phyloP scores from a whole-genome alignment of 2,329 filamentous ascomycete genomes.

The Ophiostoma tasmaniense region DNA sequence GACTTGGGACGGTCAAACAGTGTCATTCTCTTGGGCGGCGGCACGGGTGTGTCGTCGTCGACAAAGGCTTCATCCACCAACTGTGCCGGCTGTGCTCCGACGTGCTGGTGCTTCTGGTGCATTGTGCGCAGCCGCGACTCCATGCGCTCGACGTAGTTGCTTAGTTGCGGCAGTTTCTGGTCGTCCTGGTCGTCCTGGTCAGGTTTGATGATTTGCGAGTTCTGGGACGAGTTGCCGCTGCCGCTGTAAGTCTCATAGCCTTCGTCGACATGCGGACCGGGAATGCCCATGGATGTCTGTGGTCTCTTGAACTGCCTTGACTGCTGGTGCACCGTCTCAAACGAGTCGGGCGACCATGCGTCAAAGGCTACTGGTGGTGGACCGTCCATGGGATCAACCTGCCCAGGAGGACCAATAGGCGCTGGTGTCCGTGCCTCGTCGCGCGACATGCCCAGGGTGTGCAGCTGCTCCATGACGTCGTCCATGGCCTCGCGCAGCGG shows the following conservation, averaged over 20 bases:
- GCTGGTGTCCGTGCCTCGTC: slow-evolving; percentile 41
- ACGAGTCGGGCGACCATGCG: slow-evolving; percentile 88
- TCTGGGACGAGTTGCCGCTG: slow-evolving; percentile 40
- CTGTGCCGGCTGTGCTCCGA: neutral
- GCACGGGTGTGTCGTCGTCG: slow-evolving; percentile 43
- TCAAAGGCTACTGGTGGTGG: slow-evolving; percentile 43
- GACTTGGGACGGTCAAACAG: slow-evolving; percentile 50
- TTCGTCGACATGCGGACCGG: slow-evolving; percentile 37
- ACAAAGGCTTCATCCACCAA: slow-evolving; percentile 28
- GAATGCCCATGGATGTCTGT: slow-evolving; percentile 65
- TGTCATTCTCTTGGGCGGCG: slow-evolving; percentile 39
- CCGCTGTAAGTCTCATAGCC: slow-evolving; percentile 49
- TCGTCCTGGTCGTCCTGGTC: slow-evolving; percentile 35
- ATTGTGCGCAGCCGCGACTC: slow-evolving; percentile 69
- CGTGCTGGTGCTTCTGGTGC: slow-evolving; percentile 46
- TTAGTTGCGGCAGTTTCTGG: slow-evolving; percentile 57
- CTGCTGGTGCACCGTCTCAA: slow-evolving; percentile 48
- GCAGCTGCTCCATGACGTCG: slow-evolving; percentile 89
- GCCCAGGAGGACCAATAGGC: neutral
- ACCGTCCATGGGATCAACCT: neutral
- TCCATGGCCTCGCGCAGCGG: slow-evolving; percentile 94
- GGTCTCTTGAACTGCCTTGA: slow-evolving; percentile 37
- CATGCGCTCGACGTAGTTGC: slow-evolving; percentile 87
- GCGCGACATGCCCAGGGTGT: slow-evolving; percentile 67
- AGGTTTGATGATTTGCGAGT: slow-evolving; percentile 33